Conservation (phyloP, 2,329 filamentous ascomycete genomes). For the Alternaria dauci region DNA sequence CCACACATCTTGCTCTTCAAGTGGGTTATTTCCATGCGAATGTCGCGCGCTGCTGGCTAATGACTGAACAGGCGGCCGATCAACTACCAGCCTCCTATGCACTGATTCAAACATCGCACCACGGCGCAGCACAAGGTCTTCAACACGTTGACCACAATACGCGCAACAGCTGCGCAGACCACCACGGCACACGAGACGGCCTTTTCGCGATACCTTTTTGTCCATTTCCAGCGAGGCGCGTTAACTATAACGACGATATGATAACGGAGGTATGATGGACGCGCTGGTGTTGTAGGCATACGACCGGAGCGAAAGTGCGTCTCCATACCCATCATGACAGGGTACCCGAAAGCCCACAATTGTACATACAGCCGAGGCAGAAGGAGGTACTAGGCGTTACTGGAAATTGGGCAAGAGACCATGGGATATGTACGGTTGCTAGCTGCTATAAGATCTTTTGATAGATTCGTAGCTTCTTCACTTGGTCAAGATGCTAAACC, state of each 20-base stretch:
- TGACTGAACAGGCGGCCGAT: constrained; percentile 71
- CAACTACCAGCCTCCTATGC: constrained; percentile 77
- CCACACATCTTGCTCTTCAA: constrained; percentile 99
- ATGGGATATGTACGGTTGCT: constrained; percentile 8
- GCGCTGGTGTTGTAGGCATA: constrained; percentile 27
- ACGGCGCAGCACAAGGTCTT: constrained; percentile 7
- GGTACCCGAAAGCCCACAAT: constrained; percentile 29
- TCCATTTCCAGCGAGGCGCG: constrained; percentile 46
- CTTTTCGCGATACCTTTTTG: constrained; percentile 38
- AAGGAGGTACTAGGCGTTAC: constrained; percentile 22
- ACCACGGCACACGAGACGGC: constrained; percentile 22
- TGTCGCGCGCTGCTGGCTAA: constrained; percentile 17
- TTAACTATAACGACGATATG: constrained; percentile 50
- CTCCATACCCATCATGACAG: constrained; percentile 24
- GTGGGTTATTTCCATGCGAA: constrained; percentile 63
- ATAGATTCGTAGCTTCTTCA: constrained; percentile 1
- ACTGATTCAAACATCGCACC: constrained; percentile 34
- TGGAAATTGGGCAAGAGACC: constrained; percentile 6
- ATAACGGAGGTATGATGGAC: constrained; percentile 46
- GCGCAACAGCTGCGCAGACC: constrained; percentile 14
- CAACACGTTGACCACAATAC: constrained; percentile 16
- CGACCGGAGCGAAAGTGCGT: constrained; percentile 32
- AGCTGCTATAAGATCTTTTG: constrained; percentile 1
- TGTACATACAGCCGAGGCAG: constrained; percentile 44
- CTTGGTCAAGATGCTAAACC: background rate